phyloP scores from a whole-genome alignment of 176 grass and related monocot genomes.

The Alopecurus myosuroides region DNA sequence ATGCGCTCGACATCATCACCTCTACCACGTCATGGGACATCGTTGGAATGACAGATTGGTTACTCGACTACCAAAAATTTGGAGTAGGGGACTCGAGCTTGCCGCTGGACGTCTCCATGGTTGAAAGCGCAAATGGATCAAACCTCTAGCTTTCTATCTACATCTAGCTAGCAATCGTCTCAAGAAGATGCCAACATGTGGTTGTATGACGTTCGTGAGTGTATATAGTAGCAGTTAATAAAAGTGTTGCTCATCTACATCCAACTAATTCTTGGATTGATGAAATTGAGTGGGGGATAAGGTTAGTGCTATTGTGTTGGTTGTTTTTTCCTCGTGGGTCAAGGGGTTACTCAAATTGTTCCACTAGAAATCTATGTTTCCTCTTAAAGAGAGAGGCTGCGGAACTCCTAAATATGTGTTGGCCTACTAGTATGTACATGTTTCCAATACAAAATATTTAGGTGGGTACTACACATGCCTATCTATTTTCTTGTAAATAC shows the following conservation, averaged over 20 bases:
- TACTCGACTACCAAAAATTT: conserved; percentile 74
- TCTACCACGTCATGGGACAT: conserved; percentile 31
- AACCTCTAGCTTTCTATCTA: conserved; percentile 26
- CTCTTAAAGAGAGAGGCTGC: conserved; percentile 19
- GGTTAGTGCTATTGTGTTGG: not conserved
- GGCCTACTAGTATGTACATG: conserved; percentile 6
- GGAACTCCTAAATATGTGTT: conserved; percentile 1
- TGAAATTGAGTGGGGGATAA: conserved; percentile 1
- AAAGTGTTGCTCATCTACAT: not conserved
- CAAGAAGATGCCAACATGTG: conserved; percentile 33
- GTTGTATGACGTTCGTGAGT: conserved; percentile 10
- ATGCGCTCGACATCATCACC: conserved; percentile 37
- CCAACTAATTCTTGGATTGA: conserved; percentile 9
- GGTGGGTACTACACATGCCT: not conserved
- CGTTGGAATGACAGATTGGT: conserved; percentile 47
- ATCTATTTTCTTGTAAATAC: not conserved
- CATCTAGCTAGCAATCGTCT: not conserved
- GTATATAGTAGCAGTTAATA: conserved; percentile 26
- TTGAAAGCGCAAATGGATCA: conserved; percentile 40
- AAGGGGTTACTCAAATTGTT: conserved; percentile 17
- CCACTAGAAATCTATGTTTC: conserved; percentile 1
- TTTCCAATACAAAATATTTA: not conserved
- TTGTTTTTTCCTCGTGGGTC: not conserved
- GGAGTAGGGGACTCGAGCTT: conserved; percentile 36
- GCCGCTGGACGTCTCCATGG: conserved; percentile 20